Base-by-base conservation (phyloP, 345 rosid genomes). In the Eucalyptus cloeziana region DNA sequence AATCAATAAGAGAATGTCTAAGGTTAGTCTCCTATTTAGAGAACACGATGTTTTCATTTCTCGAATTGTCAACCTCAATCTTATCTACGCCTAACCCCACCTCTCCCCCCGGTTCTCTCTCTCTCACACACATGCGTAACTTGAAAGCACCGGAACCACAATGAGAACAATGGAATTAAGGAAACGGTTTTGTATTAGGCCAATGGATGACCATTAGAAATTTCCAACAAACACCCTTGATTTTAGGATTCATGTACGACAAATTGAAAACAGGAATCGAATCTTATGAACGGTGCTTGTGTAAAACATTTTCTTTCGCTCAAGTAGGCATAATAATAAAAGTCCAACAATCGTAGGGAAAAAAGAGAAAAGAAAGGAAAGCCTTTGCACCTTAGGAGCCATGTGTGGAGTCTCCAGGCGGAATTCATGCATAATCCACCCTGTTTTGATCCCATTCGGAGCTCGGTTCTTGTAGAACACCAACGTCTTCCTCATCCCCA, bases 391-490 rank as follows among this genome's bases (percentile, higher is more conserved):
- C 98, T 97, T 95, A 37, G 99, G 99, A 85, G 98, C 97, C 97
- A 96, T 94, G 40, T 94, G 98, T 88, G 97, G 98, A 90, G 97
- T 92, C 91, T 97, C 98, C 60, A 96, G 93, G 87, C 99, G 99
- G 90, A 97, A 98, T 91, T 98, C 99, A 87, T 98, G 99, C 99
- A 98, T 98, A 88, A 98, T 98, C 99, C 99, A 98, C 71, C 97
- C 97, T 4, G 98, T 95, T 92, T 98, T 98, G 93, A 95, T 95
- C 58, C 99, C 99, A 87, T 96, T 94, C 3, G 99, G 99, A 87
- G 99, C 99, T 92, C 99, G 91, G 93, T 94, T 97, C 87, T 92
- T 89, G 91, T 98, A 97, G 92, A 98, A 97, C 27, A 98, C 99
- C 86, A 98, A 92, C 8, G 99, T 98, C 94, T 98, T 98, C 87